These are phyloP conservation scores for Agrocybe pediades DNA, from an alignment of 768 basidiomycete species.

Conservation along the genomic window DNA sequence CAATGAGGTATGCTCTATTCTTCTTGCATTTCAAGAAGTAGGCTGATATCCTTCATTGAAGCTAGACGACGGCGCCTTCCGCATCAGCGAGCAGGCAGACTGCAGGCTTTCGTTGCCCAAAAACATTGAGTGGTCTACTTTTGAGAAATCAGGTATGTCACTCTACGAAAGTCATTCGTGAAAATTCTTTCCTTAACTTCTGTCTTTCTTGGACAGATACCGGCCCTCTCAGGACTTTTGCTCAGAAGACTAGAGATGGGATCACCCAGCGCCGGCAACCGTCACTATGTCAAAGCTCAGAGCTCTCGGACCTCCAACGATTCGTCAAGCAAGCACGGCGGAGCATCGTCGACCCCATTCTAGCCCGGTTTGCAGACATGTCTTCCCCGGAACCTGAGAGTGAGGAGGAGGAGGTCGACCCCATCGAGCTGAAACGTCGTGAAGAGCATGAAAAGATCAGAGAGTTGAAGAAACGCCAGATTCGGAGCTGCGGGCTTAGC, in stretches of 20 bases:
- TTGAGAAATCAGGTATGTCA: constrained; percentile 55
- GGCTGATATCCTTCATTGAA: constrained; percentile 7
- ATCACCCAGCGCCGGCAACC: constrained; percentile 41
- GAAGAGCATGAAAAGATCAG: constrained; percentile 54
- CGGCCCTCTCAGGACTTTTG: constrained; percentile 49
- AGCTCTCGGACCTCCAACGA: constrained; percentile 56
- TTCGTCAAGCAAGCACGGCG: constrained; percentile 55
- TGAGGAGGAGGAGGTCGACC: constrained; percentile 39
- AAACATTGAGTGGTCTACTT: constrained; percentile 65
- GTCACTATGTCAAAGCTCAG: constrained; percentile 39
- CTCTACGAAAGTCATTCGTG: neutral
- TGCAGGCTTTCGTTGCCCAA: constrained; percentile 45
- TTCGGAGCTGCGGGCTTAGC: constrained; percentile 26
- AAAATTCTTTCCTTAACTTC: neutral
- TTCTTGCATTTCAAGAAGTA: neutral
- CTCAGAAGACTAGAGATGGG: constrained; percentile 34
- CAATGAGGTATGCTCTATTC: constrained; percentile 31
- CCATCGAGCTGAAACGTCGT: constrained; percentile 34
- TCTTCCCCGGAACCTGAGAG: constrained; percentile 38
- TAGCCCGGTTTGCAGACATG: constrained; percentile 32
- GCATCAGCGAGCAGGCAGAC: constrained; percentile 47
- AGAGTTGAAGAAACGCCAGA: constrained; percentile 56
- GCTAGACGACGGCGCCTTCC: constrained; percentile 34
- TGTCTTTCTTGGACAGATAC: constrained; percentile 43
- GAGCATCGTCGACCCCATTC: constrained; percentile 52